Percentiles rank a stretch among this genome's conserved stretches.
Conservation (phyloP, 73 alveolate genomes). For the Uronychia binucleata region DNA sequence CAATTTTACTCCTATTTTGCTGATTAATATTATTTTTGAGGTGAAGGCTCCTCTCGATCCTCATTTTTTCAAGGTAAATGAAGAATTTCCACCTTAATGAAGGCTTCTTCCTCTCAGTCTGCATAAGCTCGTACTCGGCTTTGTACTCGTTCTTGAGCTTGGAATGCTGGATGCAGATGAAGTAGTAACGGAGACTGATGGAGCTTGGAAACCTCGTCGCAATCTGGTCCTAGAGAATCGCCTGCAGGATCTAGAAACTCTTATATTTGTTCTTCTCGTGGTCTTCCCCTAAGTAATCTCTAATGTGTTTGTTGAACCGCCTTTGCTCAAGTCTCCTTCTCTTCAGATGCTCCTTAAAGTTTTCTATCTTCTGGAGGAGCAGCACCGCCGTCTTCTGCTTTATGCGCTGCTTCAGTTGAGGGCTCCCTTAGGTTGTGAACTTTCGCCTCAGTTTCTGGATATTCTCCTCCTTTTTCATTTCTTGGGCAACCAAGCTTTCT, state of each 20-base stretch:
- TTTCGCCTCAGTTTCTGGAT: too few species aligned
- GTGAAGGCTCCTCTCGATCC: neutral
- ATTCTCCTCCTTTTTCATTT: neutral
- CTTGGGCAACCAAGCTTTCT: neutral
- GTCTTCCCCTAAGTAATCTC: neutral
- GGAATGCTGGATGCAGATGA: neutral
- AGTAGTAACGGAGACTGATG: neutral
- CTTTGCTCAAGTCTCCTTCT: too few species aligned
- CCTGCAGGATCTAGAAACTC: neutral
- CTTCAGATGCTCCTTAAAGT: neutral
- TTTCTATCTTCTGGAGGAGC: neutral
- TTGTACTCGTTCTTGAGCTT: neutral
- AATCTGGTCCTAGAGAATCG: neutral
- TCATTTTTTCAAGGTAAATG: neutral
- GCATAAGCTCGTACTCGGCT: neutral
- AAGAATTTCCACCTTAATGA: neutral
- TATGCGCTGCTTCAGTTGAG: neutral
- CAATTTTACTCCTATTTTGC: neutral
- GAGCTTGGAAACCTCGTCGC: neutral
- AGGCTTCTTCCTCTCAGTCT: neutral
- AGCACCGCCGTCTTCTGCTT: neutral
- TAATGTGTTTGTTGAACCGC: neutral
- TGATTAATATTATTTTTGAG: too few species aligned
- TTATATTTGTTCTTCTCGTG: neutral
- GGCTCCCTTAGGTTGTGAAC: neutral